Percentiles rank a stretch among this genome's conserved stretches.
These are phyloP conservation scores for Aspergillus pseudoglaucus DNA, from an alignment of 2,329 filamentous ascomycete species.

Conservation along the genomic window DNA sequence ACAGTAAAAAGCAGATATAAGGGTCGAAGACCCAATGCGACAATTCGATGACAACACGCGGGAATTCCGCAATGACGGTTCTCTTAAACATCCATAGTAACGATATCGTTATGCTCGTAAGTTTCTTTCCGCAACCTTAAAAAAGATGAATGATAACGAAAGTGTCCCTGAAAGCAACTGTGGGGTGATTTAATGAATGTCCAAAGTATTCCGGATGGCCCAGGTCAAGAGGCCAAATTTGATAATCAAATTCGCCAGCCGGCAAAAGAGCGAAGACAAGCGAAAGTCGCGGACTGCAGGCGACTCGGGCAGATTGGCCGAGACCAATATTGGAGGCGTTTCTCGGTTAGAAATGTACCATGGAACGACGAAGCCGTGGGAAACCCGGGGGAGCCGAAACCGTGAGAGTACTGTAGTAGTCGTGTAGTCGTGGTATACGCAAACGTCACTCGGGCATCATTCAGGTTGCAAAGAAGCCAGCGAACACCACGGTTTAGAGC, in stretches of 20 bases:
- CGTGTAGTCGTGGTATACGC: not conserved
- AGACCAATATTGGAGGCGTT: not conserved
- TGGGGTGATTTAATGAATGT: not conserved
- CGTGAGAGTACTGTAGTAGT: too few species aligned
- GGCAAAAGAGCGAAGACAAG: not conserved
- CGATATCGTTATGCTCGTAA: not conserved
- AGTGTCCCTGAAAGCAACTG: not conserved
- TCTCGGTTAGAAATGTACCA: conserved; percentile 12
- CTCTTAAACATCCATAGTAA: conserved; percentile 13
- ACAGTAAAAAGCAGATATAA: not conserved
- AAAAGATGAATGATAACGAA: conserved; percentile 5
- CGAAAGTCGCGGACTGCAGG: conserved; percentile 2
- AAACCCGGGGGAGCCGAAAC: not conserved
- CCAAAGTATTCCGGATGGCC: not conserved
- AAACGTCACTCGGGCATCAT: conserved; percentile 14
- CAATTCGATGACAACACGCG: conserved; percentile 7
- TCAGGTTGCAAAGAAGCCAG: not conserved
- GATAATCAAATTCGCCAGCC: not conserved
- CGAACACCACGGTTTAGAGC: not conserved
- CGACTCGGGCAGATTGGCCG: too few species aligned
- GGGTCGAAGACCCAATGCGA: not conserved
- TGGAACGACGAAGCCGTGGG: conserved; percentile 6
- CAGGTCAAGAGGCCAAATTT: not conserved
- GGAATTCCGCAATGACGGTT: conserved; percentile 6
- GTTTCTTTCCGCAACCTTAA: not conserved